A percentile compares a stretch with the other conserved stretches of the same genome.
These are phyloP conservation scores for Mariannaea sp. DNA, from an alignment of 2,329 filamentous ascomycete species.

Conservation along the genomic window DNA sequence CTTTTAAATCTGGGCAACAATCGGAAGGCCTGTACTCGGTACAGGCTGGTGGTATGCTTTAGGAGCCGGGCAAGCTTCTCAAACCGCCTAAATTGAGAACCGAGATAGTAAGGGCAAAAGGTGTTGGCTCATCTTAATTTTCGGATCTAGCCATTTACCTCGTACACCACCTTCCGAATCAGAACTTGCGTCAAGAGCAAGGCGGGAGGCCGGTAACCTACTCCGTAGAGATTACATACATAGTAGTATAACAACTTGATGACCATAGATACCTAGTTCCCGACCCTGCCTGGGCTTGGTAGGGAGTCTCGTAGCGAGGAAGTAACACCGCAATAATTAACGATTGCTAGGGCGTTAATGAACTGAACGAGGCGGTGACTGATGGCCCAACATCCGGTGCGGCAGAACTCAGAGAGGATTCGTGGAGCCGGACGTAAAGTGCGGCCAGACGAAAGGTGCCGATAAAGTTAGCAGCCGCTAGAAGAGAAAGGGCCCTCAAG, in stretches of 20 bases:
- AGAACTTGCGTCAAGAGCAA: neutral
- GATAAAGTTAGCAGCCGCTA: neutral
- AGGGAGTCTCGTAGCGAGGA: no score
- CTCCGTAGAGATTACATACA: no score
- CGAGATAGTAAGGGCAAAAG: neutral
- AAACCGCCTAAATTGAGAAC: constrained; percentile 1
- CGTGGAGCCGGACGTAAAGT: neutral
- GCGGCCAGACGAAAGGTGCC: neutral
- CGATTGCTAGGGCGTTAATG: neutral
- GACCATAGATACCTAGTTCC: no score
- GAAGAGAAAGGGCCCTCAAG: neutral
- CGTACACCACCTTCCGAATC: neutral
- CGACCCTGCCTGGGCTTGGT: no score
- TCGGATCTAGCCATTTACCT: neutral
- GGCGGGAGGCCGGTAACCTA: no score
- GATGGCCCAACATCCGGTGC: neutral
- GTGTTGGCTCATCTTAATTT: neutral
- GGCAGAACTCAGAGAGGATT: no score
- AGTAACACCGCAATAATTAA: no score
- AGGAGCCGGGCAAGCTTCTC: neutral
- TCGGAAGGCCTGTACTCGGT: no score
- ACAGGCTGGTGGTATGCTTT: no score
- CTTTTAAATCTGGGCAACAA: no score
- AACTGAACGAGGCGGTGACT: constrained; percentile 10
- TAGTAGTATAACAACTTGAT: no score